These are phyloP conservation scores for Venturia oleaginea DNA, from an alignment of 2,329 filamentous ascomycete species.

Conservation along the genomic window DNA sequence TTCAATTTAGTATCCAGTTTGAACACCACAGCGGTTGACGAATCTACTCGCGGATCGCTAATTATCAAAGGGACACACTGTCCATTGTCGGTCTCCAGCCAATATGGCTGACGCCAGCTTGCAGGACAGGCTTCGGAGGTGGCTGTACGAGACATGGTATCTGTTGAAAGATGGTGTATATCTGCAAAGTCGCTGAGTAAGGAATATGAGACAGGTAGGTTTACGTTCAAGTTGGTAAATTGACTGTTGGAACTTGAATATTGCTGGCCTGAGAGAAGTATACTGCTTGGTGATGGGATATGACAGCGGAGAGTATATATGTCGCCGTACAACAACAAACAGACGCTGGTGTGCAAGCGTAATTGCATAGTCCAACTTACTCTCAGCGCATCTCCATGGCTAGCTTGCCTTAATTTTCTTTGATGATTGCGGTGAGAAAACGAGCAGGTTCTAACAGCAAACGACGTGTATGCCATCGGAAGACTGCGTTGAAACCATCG, in stretches of 20 bases:
- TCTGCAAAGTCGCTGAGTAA: neutral
- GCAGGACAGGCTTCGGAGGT: neutral
- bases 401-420: neutral
- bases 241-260: neutral
- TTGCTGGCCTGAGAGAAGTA: neutral
- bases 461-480: neutral
- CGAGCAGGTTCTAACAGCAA: neutral
- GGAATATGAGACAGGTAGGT: neutral
- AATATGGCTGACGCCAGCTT: neutral
- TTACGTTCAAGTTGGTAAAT: neutral
- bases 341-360: neutral
- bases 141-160: neutral
- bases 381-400: neutral
- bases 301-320: neutral
- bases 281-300: neutral
- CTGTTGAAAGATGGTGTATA: neutral
- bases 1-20: neutral
- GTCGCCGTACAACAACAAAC: neutral
- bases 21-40: neutral
- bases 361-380: neutral
- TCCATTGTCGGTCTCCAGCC: neutral
- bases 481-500: neutral
- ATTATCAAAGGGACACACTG: neutral
- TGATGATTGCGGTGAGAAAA: neutral
- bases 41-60: neutral